Percentiles rank a stretch among this genome's conserved stretches.
phyloP scores from a whole-genome alignment of 257 asterid species.

The Solanum pinnatisectum region DNA sequence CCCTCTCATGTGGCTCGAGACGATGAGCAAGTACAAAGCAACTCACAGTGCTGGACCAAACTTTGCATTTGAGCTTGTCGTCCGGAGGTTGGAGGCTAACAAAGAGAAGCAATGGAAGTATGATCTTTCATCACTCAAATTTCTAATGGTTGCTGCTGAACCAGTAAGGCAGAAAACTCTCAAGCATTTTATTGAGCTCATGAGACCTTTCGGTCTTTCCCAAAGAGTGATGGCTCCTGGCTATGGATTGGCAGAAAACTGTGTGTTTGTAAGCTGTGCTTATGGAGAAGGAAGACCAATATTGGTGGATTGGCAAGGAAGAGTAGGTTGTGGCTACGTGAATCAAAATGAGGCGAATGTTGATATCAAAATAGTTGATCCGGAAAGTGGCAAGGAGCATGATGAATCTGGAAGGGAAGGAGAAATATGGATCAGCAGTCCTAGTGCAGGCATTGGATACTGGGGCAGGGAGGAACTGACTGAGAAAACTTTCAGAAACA shows the following conservation, averaged over 20 bases:
- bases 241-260: conserved; percentile 82
- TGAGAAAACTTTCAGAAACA: conserved; percentile 38
- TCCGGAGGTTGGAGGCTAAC: conserved; percentile 52
- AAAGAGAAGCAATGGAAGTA: conserved; percentile 27
- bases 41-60: conserved; percentile 92
- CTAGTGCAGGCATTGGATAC: conserved; percentile 74
- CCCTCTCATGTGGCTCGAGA: conserved; percentile 71
- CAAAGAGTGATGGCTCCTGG: conserved; percentile 80
- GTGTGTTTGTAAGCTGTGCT: conserved; percentile 72
- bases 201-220: conserved; percentile 56
- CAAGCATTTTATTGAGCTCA: conserved; percentile 52
- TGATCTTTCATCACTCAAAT: conserved; percentile 62
- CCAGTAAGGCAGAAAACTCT: conserved; percentile 69
- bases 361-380: conserved; percentile 54
- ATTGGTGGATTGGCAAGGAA: conserved; percentile 78
- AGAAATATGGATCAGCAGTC: conserved; percentile 80
- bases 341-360: conserved; percentile 32
- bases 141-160: conserved; percentile 83
- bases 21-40: conserved; percentile 48
- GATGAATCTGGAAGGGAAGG: conserved; percentile 49
- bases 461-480: conserved; percentile 59
- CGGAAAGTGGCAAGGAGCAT: conserved; percentile 46
- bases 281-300: conserved; percentile 66
- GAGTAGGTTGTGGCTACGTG: conserved; percentile 64
- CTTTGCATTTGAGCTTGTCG: conserved; percentile 60